Base-by-base conservation (phyloP, 2,329 filamentous ascomycete genomes). In the Fusarium staphyleae region DNA sequence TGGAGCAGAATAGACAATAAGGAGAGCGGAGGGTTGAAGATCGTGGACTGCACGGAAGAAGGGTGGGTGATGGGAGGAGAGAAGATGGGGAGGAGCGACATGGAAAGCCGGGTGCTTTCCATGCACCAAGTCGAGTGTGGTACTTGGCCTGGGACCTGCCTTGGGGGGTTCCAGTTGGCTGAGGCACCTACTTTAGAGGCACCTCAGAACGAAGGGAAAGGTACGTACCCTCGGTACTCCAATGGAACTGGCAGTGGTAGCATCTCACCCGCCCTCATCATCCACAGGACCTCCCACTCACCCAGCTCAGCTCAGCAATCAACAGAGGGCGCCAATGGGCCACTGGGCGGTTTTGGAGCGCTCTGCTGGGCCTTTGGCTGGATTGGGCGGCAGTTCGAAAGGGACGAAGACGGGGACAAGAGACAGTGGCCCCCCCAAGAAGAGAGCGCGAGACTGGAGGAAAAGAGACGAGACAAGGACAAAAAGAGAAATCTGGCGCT, bases 21-120 rank as follows among this genome's bases (percentile, higher is more conserved):
- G 41, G 51, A 57, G 59, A 62, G 41, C 51, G 50, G 47, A 51
- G 53, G 51, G 59, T 54, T 48, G 52, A 58, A 50, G 65, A 70
- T 73, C 68, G 67, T 70, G 68, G 69, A 69, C 57, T 61, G 68
- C 60, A 67, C 66, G 67, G n/a, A 68, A 65, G 68, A 70, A 66
- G 65, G 69, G 67, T 69, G 66, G 70, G 67, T 62, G 63, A 66
- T 65, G 58, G 63, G 57, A 61, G 67, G 66, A 68, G 66, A 66
- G 69, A 72, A 63, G 66, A 71, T 66, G 68, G 70, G 71, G 70
- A 74, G 67, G 71, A 72, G 70, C 71, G 70, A 73, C 69, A 67
- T 24, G 22, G 22, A 24, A 69, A 66, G 59, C 61, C 58, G 67
- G 69, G 66, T 65, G 67, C 63, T 65, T 63, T 68, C 62, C 69